Evolutionary conservation across 2,329 filamentous ascomycete genomes (phyloP).

Genomic region (Monilinia vaccinii-corymbosi): DNA sequence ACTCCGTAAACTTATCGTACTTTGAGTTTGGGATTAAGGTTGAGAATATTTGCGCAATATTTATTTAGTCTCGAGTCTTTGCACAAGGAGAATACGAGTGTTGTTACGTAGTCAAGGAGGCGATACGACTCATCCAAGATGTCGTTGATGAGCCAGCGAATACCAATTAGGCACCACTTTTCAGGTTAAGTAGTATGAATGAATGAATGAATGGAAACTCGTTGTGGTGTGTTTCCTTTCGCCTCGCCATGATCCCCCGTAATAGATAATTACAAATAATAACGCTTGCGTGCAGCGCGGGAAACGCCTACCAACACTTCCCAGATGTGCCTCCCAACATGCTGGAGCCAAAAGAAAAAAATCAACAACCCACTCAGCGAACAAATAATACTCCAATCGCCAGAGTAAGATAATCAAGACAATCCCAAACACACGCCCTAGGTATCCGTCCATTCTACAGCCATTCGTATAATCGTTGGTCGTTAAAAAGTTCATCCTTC

Average conservation of each 20-base stretch:
- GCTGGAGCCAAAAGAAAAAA: background rate
- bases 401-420: constrained; percentile 9
- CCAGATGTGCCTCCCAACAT: background rate
- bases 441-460: constrained; percentile 10
- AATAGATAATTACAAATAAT: background rate
- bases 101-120: background rate
- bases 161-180: background rate
- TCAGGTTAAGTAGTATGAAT: background rate
- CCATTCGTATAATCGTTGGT: constrained; percentile 11
- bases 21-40: background rate
- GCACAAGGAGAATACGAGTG: background rate
- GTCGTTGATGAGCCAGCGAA: background rate
- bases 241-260: background rate
- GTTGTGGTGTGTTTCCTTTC: background rate
- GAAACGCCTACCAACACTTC: constrained; percentile 1
- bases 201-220: background rate
- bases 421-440: constrained; percentile 10
- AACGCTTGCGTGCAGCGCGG: background rate
- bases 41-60: background rate
- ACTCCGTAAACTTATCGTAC: too few species aligned
- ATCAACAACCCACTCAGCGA: background rate
- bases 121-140: background rate
- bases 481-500: constrained; percentile 10
- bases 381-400: background rate
- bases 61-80: background rate